phyloP scores from a whole-genome alignment of 805 yeast genomes.

The Hanseniaspora jakobsenii region DNA sequence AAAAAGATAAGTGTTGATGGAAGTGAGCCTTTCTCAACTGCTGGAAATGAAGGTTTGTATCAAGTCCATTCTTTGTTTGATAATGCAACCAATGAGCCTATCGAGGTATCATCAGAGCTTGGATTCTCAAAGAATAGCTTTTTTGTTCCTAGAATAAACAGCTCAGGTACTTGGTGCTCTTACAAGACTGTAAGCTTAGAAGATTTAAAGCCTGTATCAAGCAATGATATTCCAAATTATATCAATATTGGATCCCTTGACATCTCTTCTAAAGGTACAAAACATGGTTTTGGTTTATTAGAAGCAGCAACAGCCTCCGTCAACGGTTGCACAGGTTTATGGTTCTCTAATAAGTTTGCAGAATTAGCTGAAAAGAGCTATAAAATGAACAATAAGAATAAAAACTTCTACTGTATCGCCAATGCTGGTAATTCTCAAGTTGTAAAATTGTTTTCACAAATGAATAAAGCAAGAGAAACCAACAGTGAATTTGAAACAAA shows the following conservation, averaged over 20 bases:
- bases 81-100: conserved; percentile 2
- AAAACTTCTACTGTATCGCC: conserved; percentile 75
- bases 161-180: conserved; percentile 85
- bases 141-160: conserved; percentile 66
- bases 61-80: conserved; percentile 36
- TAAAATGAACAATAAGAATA: conserved; percentile 23
- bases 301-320: conserved; percentile 85
- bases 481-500: conserved; percentile 45
- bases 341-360: conserved; percentile 50
- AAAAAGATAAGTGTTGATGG: conserved; percentile 40
- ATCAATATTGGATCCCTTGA: conserved; percentile 34
- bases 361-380: conserved; percentile 30
- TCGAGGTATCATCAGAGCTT: conserved; percentile 44
- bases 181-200: conserved; percentile 33
- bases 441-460: conserved; percentile 81
- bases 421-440: conserved; percentile 96
- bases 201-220: not conserved
- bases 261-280: conserved; percentile 41
- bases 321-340: conserved; percentile 85
- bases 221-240: not conserved
- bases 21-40: conserved; percentile 63
- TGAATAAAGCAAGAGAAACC: conserved; percentile 42
- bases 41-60: conserved; percentile 90
- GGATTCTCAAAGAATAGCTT: conserved; percentile 62
- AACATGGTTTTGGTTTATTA: conserved; percentile 38